phyloP scores from a whole-genome alignment of 1,284 basidiomycete species.

The Moesziomyces antarcticus region DNA sequence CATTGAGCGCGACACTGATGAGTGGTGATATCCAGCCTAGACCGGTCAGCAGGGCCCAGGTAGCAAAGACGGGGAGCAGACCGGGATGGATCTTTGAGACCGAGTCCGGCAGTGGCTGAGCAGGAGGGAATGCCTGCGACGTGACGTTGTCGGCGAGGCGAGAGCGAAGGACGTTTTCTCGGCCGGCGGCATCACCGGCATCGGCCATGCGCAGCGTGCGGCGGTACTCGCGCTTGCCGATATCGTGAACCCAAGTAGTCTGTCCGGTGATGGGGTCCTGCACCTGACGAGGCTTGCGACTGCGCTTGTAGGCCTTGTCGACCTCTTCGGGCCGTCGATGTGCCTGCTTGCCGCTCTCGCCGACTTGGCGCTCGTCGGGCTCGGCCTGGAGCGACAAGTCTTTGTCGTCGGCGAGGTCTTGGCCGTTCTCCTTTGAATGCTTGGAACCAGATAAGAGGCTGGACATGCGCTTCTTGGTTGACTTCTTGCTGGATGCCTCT shows the following conservation, averaged over 20 bases:
- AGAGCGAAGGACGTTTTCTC: conserved; percentile 16
- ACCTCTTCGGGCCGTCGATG: conserved; percentile 12
- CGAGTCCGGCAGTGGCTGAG: conserved; percentile 19
- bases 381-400: no score
- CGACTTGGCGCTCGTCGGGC: not conserved
- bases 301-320: conserved; percentile 17
- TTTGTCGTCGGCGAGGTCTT: not conserved
- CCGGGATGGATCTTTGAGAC: conserved; percentile 15
- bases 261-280: conserved; percentile 41
- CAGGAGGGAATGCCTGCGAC: conserved; percentile 33
- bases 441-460: no score
- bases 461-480: no score
- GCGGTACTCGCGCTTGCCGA: conserved; percentile 38
- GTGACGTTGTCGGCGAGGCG: conserved; percentile 23
- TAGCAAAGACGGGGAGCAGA: conserved; percentile 27
- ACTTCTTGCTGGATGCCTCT: no score
- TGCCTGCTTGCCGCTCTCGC: conserved; percentile 1
- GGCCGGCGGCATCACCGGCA: conserved; percentile 13
- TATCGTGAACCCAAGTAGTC: conserved; percentile 28
- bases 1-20: conserved; percentile 33
- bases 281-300: conserved; percentile 24
- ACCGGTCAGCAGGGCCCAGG: conserved; percentile 25
- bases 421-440: no score
- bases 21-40: conserved; percentile 12
- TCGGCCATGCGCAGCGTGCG: conserved; percentile 11